Conservation (phyloP, 1,139 yeast genomes). For the Pichia sp. region DNA sequence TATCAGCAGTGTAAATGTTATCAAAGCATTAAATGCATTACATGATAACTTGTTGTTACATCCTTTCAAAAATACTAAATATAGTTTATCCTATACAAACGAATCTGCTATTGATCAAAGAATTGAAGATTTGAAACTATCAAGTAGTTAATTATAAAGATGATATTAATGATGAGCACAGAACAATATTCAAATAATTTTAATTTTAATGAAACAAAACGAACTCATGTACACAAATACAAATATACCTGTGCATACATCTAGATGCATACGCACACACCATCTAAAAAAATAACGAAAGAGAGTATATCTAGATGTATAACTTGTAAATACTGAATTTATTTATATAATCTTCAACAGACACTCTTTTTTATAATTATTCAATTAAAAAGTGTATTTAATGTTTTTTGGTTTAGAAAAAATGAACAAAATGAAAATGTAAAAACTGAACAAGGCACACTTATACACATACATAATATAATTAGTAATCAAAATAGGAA, state of each 20-base stretch:
- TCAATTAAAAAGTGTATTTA: background rate
- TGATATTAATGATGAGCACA: background rate
- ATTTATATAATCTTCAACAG: background rate
- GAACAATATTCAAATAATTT: background rate
- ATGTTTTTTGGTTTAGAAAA: background rate
- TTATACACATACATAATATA: background rate
- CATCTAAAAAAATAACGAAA: background rate
- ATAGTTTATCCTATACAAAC: constrained; percentile 4
- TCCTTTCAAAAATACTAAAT: constrained; percentile 31
- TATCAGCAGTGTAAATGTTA: constrained; percentile 73
- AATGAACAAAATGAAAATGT: background rate
- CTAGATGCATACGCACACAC: background rate
- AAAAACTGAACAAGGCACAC: background rate
- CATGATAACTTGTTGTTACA: constrained; percentile 69
- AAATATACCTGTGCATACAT: background rate
- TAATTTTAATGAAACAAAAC: background rate
- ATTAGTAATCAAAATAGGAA: constrained; percentile 60
- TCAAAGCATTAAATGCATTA: constrained; percentile 78
- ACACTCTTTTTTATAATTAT: background rate
- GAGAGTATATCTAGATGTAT: background rate
- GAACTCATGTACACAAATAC: background rate
- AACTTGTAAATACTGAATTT: background rate
- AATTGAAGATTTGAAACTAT: constrained; percentile 30
- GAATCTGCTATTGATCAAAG: constrained; percentile 28
- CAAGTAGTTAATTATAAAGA: constrained; percentile 9